Evolutionary conservation across 371 early-diverging fungal species (phyloP), one percentile per base, ranked within the genome.

Genomic region (Haplosporangium sp.): DNA sequence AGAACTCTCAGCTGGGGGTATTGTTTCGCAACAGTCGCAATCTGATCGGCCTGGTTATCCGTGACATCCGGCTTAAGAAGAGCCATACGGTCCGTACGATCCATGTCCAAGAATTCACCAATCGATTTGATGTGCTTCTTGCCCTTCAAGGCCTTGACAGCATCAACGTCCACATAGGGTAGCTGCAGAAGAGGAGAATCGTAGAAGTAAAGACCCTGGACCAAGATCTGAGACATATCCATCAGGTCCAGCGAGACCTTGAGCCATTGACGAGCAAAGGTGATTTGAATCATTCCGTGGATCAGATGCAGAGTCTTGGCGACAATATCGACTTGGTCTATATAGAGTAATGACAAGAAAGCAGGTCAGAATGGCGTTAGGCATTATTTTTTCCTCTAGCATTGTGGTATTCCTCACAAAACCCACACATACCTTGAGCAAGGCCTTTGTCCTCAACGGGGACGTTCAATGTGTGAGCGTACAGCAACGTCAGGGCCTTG

Each of bases 251-350:
- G 67, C 1, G 90, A 84, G 16, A 83, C 83, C 45, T 79, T 81
- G 21, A 95, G 82, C 95, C 95, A 95, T 63, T 90, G 90, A 72
- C 95, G 92, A 13, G 95, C 91, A 42, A 91, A 86, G 14, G 97
- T 87, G 55, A 98, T 95, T 73, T 96, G 96, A 46, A 95, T 82
- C 74, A 97, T 71, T 42, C 98, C 98, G 60, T 88, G 88, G 38
- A 94, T 80, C 40, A 98, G 85, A 55, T 90, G 91, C 56, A 92
- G 82, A 11, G 93, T 84, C 55, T 85, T 90, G 64, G 88, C 86
- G 13, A 94, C 86, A 62, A 95, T 91, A 64, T 87, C 86, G 59
- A 83, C 85, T 86, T 92, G 93, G 74, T 94, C 94, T 82, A 71
- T 65, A 29, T 18, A 18, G 21, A 18, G 21, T 38, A 12, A 48